Evolutionary conservation across 78 protist species (phyloP).

Genomic region (Dictyostelium capitatum): DNA sequence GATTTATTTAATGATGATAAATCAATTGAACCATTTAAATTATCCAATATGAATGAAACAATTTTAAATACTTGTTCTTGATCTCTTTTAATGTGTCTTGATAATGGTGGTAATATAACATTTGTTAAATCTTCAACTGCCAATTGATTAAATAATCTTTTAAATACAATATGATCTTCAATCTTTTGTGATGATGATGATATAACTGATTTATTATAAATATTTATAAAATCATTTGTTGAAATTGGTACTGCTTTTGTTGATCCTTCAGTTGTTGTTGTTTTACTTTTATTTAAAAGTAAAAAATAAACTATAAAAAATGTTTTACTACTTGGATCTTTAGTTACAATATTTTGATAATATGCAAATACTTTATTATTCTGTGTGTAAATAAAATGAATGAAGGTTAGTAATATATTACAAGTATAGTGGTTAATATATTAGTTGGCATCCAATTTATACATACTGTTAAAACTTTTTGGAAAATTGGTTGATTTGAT

Average conservation of each 20-base stretch:
- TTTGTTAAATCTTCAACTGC: slow-evolving; percentile 33
- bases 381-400: background rate
- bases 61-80: slow-evolving; percentile 50
- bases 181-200: slow-evolving; percentile 14
- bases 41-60: slow-evolving; percentile 21
- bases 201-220: slow-evolving; percentile 40
- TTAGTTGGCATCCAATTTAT: too few species aligned
- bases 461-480: background rate
- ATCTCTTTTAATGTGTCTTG: slow-evolving; percentile 57
- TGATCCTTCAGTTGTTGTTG: background rate
- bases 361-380: slow-evolving; percentile 6
- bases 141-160: slow-evolving; percentile 17
- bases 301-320: slow-evolving; percentile 12
- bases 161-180: slow-evolving; percentile 39
- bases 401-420: too few species aligned
- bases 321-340: background rate
- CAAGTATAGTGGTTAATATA: background rate
- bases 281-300: background rate
- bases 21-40: slow-evolving; percentile 23
- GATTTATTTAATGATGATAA: slow-evolving; percentile 19
- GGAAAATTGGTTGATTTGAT: background rate
- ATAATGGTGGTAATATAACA: slow-evolving; percentile 29
- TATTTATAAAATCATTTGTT: slow-evolving; percentile 6
- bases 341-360: slow-evolving; percentile 13
- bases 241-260: too few species aligned